Evolutionary conservation across 108 stramenopile genomes (phyloP).

Genomic region (Nitzschia palea): DNA sequence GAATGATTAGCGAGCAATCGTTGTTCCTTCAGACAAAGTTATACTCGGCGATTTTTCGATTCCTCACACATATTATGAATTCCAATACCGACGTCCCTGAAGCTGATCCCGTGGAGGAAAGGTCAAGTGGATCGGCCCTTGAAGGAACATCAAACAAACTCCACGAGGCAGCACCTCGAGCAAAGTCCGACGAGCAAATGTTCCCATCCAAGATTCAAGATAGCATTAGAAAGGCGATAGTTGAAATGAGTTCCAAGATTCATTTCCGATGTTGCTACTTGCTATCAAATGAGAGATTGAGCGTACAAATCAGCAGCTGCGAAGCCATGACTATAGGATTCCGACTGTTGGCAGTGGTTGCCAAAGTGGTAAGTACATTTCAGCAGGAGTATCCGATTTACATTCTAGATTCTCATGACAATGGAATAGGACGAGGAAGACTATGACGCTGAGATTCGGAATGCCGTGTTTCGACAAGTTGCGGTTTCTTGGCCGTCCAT

Average conservation of each 20-base stretch:
- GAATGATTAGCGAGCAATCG: background rate
- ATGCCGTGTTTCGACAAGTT: constrained; percentile 32
- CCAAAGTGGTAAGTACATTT: background rate
- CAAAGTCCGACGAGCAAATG: no score
- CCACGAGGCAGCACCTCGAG: background rate
- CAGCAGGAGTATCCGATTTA: background rate
- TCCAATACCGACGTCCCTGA: no score
- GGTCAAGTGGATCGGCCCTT: no score
- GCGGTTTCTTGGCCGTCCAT: constrained; percentile 34
- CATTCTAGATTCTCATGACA: background rate
- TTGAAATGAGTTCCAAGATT: constrained; percentile 16
- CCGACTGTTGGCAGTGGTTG: constrained; percentile 19
- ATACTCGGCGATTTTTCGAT: constrained; percentile 12
- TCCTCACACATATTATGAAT: no score
- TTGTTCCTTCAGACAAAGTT: background rate
- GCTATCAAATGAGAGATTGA: constrained; percentile 21
- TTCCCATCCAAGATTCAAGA: no score
- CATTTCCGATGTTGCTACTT: constrained; percentile 17
- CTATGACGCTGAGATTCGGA: constrained; percentile 13
- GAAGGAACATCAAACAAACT: background rate
- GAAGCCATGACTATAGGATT: constrained; percentile 21
- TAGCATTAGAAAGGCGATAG: background rate
- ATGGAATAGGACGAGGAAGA: constrained; percentile 9
- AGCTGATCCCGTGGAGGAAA: background rate
- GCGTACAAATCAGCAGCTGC: constrained; percentile 21